Evolutionary conservation across 176 grass and related monocot genomes (phyloP), one percentile per base, ranked within the genome.

Genomic region (Carex myosuroides): DNA sequence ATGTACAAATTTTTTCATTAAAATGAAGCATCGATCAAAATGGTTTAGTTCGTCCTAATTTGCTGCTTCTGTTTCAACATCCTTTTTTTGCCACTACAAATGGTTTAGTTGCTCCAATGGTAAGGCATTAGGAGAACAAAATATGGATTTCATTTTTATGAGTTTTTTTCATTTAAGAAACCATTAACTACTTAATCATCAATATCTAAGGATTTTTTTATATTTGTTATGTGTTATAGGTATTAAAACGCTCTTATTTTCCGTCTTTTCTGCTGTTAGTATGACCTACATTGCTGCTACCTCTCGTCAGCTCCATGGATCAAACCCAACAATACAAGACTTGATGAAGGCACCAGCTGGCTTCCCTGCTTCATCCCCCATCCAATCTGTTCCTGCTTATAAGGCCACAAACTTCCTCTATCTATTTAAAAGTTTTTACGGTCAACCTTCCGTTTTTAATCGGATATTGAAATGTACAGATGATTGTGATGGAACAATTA

Each of bases 321-420:
- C 44, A 48, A 10, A 48, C 5, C 44, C 44, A 11, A 48, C 48
- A 33, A 21, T 53, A 20, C 14, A 32, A 0, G 71, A 87, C 46
- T 63, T 92, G 4, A 48, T 16, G 83, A 56, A 64, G 0, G 82
- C 88, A 1, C 91, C 88, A 0, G 0, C 16, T 3, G 88, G 87
- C 0, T 92, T 92, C 83, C 88, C 88, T 14, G 17, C 87, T 21
- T 50, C 79, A 0, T 92, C 88, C 3, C 46, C 79, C 0, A 75
- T 92, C 17, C 44, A 48, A 48, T 48, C 1, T 11, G 44, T 48
- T 48, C 1, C 44, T 10, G 44, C 44, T 48, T 48, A 48, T 8
- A 9, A 48, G 44, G 44, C 44, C 1, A 8, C 9, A 48, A 55
- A 90, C 70, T 80, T 92, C 44, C 29, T 68, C 57, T 90, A 92